phyloP scores from a whole-genome alignment of 176 grass and related monocot species.

The Stipa capillata region DNA sequence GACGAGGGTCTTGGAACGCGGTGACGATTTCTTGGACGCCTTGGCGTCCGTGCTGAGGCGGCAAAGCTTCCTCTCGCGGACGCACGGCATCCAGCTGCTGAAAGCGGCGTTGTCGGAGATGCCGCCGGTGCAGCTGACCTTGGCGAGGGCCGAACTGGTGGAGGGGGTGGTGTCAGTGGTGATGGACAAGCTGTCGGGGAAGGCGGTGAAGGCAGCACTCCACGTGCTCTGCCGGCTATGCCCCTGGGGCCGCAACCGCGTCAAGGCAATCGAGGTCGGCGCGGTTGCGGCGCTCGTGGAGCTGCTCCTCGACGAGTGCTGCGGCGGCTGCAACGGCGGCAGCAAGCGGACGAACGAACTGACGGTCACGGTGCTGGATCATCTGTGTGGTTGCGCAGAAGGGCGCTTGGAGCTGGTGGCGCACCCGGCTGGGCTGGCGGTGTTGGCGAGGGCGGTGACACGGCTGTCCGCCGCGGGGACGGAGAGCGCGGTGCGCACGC shows the following conservation, averaged over 20 bases:
- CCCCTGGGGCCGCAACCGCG: constrained; percentile 27
- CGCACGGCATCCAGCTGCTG: constrained; percentile 35
- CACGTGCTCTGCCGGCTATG: constrained; percentile 43
- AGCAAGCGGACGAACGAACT: constrained; percentile 39
- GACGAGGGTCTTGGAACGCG: constrained; percentile 11
- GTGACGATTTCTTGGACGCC: constrained; percentile 22
- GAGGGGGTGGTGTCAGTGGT: constrained; percentile 33
- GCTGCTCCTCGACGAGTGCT: constrained; percentile 40
- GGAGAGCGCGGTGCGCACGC: constrained; percentile 46
- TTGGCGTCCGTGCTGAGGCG: constrained; percentile 39
- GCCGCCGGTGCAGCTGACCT: constrained; percentile 23
- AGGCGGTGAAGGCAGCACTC: constrained; percentile 53
- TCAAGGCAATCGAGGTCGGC: constrained; percentile 45
- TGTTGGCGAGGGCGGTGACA: constrained; percentile 37
- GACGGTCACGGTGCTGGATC: constrained; percentile 43
- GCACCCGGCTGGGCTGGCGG: constrained; percentile 67
- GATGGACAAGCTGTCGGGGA: constrained; percentile 21
- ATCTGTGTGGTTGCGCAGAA: constrained; percentile 70
- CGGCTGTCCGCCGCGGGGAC: constrained; percentile 43
- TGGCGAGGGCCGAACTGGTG: constrained; percentile 31
- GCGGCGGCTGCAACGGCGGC: not conserved
- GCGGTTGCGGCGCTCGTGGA: constrained; percentile 45
- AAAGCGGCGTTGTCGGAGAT: constrained; percentile 35
- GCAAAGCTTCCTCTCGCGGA: constrained; percentile 47
- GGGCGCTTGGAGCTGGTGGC: constrained; percentile 53